A percentile compares a stretch with the other conserved stretches of the same genome.
phyloP scores from a whole-genome alignment of 768 basidiomycete genomes.

The Boletus bicolor region DNA sequence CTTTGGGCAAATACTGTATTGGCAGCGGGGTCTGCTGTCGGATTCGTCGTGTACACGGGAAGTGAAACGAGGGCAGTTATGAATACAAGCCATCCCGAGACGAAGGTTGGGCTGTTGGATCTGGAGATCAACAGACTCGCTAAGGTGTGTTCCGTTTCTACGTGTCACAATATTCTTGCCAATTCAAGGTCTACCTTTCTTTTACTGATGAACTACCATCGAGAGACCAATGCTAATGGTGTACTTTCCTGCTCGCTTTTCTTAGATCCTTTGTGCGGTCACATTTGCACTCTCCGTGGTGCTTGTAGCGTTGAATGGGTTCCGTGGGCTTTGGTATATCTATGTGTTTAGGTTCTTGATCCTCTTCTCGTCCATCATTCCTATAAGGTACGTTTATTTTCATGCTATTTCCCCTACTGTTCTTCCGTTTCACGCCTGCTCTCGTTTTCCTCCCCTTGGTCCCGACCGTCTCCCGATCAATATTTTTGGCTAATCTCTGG shows the following conservation, averaged over 20 bases:
- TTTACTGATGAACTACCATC: neutral
- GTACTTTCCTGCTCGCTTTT: neutral
- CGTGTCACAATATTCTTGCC: neutral
- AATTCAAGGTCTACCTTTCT: neutral
- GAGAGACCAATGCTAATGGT: neutral
- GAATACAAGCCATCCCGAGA: constrained; percentile 97
- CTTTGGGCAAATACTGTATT: constrained; percentile 98
- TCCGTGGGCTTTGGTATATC: constrained; percentile 92
- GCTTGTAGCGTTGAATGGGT: constrained; percentile 94
- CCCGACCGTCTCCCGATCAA: too few relatives aligned
- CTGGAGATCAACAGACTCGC: constrained; percentile 93
- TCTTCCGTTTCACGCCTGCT: too few relatives aligned
- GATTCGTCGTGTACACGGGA: constrained; percentile 93
- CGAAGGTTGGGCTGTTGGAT: constrained; percentile 90
- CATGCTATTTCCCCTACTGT: neutral
- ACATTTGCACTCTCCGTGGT: constrained; percentile 90
- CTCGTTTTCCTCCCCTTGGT: too few relatives aligned
- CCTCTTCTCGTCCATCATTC: constrained; percentile 97
- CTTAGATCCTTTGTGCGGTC: constrained; percentile 87
- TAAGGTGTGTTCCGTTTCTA: constrained; percentile 54
- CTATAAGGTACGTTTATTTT: constrained; percentile 73
- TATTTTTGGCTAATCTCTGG: neutral
- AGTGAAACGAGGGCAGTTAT: constrained; percentile 94
- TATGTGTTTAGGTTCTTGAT: constrained; percentile 97
- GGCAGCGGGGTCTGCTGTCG: constrained; percentile 90